Base-by-base conservation (phyloP, 2,329 filamentous ascomycete species). In the Scopulariopsis brevicaulis region DNA sequence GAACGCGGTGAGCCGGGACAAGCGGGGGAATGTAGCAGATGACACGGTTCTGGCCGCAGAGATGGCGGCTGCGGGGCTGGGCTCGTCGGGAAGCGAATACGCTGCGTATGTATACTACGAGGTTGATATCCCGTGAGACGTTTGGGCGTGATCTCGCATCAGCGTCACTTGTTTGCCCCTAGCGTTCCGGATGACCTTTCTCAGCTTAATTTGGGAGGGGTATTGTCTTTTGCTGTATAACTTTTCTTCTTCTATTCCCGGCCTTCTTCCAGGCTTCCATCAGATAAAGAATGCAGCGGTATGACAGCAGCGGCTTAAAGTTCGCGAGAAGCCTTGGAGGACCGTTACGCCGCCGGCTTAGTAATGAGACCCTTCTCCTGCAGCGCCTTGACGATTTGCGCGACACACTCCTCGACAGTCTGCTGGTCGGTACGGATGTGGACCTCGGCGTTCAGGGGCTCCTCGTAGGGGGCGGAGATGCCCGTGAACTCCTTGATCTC, bases 401-500 rank as follows among this genome's bases (percentile, higher is more conserved):
- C 81, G 12, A 97, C 93, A 58, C 89, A 91, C 69, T 96, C 90
- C 79, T 96, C 89, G 3, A 97, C 89, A 18, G 84, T 87, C 67
- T 85, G 83, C 77, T 93, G 80, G 67, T 90, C 84, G 53, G 89
- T 95, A 74, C 83, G 81, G 69, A 99, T 89, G 64, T 87, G 86
- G 64, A 99, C 88, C 78, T 99, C 94, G 1, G 94, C 83, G 59
- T 84, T 84, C 70, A 86, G 77, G 5, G 94, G 94, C 61, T 84
- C 89, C 81, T 99, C 94, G 71, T 99, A 99, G 1, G 94, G 94
- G 34, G 93, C 91, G 64, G 87, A 92, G 67, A 97, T 90, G 58
- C 94, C 94, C 1, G 94, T 99, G 71, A 99, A 99, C 65, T 97
- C 90, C 74, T 95, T 94, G 74, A 97, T 97, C 72, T 95, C 85